Conservation (phyloP, 306 rosid species). For the Coriaria nepalensis region DNA sequence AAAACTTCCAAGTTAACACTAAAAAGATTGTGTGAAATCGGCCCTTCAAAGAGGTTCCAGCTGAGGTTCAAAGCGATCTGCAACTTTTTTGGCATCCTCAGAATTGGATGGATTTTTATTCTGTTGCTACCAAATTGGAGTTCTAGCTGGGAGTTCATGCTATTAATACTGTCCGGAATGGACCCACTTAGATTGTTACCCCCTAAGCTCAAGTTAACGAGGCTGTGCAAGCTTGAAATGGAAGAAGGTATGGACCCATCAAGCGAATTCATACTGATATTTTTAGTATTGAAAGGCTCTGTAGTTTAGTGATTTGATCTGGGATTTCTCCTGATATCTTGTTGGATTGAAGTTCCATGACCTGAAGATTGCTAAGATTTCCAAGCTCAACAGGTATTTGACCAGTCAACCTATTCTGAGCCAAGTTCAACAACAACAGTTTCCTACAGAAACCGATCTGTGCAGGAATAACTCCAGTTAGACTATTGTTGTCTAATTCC, state of each 20-base stretch:
- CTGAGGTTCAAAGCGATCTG: conserved; percentile 73
- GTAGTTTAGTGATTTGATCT: conserved; percentile 15
- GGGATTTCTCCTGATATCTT: conserved; percentile 48
- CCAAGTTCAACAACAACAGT: conserved; percentile 56
- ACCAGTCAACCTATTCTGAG: conserved; percentile 37
- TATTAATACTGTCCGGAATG: conserved; percentile 28
- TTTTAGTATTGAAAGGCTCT: conserved; percentile 25
- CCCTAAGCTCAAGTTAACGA: conserved; percentile 33
- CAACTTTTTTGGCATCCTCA: conserved; percentile 36
- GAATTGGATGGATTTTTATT: conserved; percentile 43
- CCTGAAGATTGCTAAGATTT: conserved; percentile 39
- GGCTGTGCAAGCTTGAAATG: conserved; percentile 23
- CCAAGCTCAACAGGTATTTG: conserved; percentile 37
- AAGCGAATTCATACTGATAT: conserved; percentile 58
- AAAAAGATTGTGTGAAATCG: conserved; percentile 28
- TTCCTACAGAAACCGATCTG: conserved; percentile 29
- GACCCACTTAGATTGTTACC: conserved; percentile 40
- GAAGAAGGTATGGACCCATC: conserved; percentile 43
- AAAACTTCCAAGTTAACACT: conserved; percentile 23
- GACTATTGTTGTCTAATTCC: conserved; percentile 45
- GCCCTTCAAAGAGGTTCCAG: conserved; percentile 42
- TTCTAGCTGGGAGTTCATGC: conserved; percentile 25
- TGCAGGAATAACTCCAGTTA: conserved; percentile 37
- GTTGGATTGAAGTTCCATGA: conserved; percentile 49
- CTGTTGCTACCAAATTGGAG: conserved; percentile 62